Evolutionary conservation across 108 stramenopile species (phyloP).

Genomic region (Skeletonema costatum): DNA sequence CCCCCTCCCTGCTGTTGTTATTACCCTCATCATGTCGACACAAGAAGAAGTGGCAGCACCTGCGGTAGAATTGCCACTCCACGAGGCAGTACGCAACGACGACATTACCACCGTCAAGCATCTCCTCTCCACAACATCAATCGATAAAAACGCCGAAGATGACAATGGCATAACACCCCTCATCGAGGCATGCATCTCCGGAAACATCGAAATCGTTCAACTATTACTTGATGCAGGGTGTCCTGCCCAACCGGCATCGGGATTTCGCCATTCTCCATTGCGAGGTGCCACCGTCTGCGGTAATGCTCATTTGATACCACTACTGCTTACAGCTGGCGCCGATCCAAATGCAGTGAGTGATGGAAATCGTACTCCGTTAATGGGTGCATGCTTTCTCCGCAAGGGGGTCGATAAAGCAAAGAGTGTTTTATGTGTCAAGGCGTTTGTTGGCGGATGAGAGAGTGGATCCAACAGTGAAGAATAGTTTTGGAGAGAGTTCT

Average conservation of each 20-base stretch:
- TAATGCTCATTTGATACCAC: slow-evolving; percentile 20
- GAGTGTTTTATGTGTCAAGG: slow-evolving; percentile 24
- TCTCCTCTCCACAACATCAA: slow-evolving; percentile 5
- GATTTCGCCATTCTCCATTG: slow-evolving; percentile 31
- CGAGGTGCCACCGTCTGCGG: slow-evolving; percentile 38
- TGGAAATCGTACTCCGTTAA: slow-evolving; percentile 38
- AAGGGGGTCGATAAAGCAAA: slow-evolving; percentile 5
- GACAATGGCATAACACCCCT: slow-evolving; percentile 24
- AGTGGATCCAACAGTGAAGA: slow-evolving; percentile 33
- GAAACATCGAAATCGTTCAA: slow-evolving; percentile 13
- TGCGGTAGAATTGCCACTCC: neutral
- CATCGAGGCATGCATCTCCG: slow-evolving; percentile 37
- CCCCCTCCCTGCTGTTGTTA: too few relatives aligned
- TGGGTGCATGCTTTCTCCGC: slow-evolving; percentile 45
- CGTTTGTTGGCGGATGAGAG: slow-evolving; percentile 30
- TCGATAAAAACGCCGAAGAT: slow-evolving; percentile 14
- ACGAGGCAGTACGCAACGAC: slow-evolving; percentile 1
- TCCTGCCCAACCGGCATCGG: slow-evolving; percentile 27
- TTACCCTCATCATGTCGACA: too few relatives aligned
- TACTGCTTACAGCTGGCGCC: slow-evolving; percentile 27
- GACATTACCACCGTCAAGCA: neutral
- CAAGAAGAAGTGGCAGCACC: too few relatives aligned
- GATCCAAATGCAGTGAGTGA: slow-evolving; percentile 43
- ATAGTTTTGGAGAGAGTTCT: slow-evolving; percentile 38
- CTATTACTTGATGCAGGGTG: slow-evolving; percentile 20